Evolutionary conservation across 2,329 filamentous ascomycete species (phyloP).

Genomic region (Aureobasidium sp.): DNA sequence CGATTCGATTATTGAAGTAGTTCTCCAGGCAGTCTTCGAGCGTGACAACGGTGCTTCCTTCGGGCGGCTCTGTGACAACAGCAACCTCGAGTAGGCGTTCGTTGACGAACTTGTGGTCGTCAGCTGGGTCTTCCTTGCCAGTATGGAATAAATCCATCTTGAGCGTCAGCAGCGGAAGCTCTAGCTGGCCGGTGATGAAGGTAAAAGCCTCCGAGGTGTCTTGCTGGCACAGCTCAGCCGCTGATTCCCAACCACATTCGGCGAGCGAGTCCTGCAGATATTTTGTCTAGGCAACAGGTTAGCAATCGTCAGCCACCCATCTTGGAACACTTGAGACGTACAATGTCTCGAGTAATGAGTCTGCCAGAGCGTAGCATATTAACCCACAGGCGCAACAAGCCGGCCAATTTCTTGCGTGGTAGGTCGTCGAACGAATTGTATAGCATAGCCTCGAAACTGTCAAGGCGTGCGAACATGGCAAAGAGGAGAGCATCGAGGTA

Average conservation of each 20-base stretch:
- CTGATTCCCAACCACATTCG: conserved; percentile 83
- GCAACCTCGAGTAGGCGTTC: conserved; percentile 86
- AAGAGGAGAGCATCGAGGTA: conserved; percentile 88
- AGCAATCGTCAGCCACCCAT: not conserved
- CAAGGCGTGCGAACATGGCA: conserved; percentile 87
- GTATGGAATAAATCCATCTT: conserved; percentile 95
- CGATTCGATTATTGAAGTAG: conserved; percentile 91
- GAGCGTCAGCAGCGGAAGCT: conserved; percentile 77
- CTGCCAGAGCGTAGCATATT: conserved; percentile 82
- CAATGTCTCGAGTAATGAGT: conserved; percentile 77
- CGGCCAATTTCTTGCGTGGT: conserved; percentile 64
- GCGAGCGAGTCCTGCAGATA: conserved; percentile 75
- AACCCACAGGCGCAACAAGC: conserved; percentile 79
- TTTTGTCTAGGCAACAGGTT: conserved; percentile 55
- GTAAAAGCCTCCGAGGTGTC: conserved; percentile 94
- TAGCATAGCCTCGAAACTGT: conserved; percentile 88
- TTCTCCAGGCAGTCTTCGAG: conserved; percentile 87
- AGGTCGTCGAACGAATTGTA: conserved; percentile 72
- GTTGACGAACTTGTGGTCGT: conserved; percentile 92
- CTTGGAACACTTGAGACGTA: conserved; percentile 31
- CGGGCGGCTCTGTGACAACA: conserved; percentile 64
- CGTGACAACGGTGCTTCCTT: conserved; percentile 59
- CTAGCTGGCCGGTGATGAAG: conserved; percentile 84
- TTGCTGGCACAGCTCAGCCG: conserved; percentile 70
- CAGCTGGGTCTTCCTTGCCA: conserved; percentile 70